phyloP scores from a whole-genome alignment of 2,329 filamentous ascomycete species.

The Scytalidium sp. region DNA sequence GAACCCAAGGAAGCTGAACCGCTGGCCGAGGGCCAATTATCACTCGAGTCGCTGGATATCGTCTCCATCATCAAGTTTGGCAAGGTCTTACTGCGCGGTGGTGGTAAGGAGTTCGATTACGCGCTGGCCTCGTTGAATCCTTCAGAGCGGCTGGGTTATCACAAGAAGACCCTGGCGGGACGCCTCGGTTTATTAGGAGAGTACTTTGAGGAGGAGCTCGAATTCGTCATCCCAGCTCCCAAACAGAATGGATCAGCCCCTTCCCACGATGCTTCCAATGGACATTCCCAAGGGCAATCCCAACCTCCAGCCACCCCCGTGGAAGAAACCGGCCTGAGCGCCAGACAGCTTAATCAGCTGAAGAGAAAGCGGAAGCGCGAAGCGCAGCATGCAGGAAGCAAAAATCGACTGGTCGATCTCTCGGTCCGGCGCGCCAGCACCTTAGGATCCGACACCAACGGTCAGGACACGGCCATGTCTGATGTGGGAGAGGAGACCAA shows the following conservation, averaged over 20 bases:
- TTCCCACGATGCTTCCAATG: slow-evolving; percentile 26
- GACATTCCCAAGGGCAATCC: slow-evolving; percentile 36
- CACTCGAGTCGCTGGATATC: slow-evolving; percentile 73
- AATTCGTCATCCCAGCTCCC: slow-evolving; percentile 51
- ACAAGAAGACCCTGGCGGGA: slow-evolving; percentile 82
- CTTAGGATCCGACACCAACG: slow-evolving; percentile 12
- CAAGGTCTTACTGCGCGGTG: slow-evolving; percentile 77
- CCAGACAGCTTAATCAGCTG: slow-evolving; percentile 88
- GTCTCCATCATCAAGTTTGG: slow-evolving; percentile 78
- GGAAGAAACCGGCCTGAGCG: slow-evolving; percentile 76
- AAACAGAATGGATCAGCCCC: slow-evolving; percentile 20
- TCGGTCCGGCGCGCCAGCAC: slow-evolving; percentile 52
- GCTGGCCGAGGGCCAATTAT: slow-evolving; percentile 55
- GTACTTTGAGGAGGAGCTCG: slow-evolving; percentile 79
- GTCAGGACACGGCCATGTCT: slow-evolving; percentile 40
- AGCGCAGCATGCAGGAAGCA: slow-evolving; percentile 83
- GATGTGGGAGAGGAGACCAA: slow-evolving; percentile 55
- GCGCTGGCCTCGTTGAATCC: slow-evolving; percentile 79
- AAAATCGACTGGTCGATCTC: slow-evolving; percentile 85
- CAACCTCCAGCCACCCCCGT: slow-evolving; percentile 28
- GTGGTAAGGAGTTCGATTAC: slow-evolving; percentile 80
- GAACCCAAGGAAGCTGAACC: slow-evolving; percentile 49
- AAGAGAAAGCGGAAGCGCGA: slow-evolving; percentile 93
- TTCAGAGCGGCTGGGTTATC: slow-evolving; percentile 73
- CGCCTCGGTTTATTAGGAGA: slow-evolving; percentile 83